A percentile compares a stretch with the other conserved stretches of the same genome.
These are phyloP conservation scores for Scheffersomyces insectosa DNA, from an alignment of 1,139 yeast species.

Conservation along the genomic window DNA sequence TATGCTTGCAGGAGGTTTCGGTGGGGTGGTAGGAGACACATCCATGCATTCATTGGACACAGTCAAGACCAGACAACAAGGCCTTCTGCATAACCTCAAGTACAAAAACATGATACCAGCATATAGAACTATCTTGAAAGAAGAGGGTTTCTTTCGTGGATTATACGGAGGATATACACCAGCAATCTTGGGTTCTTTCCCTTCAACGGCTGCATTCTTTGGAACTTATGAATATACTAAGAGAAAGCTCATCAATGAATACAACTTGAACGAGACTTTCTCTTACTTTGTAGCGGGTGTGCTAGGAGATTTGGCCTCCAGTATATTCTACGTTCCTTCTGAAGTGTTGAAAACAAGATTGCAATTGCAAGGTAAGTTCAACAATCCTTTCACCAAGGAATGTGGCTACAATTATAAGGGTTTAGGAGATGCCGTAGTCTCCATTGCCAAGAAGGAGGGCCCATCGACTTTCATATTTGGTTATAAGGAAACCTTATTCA, in stretches of 20 bases:
- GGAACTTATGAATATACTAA: constrained; percentile 86
- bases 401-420: constrained; percentile 83
- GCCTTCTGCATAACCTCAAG: constrained; percentile 68
- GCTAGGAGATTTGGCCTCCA: constrained; percentile 85
- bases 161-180: constrained; percentile 91
- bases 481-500: constrained; percentile 84
- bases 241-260: constrained; percentile 63
- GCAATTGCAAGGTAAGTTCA: constrained; percentile 85
- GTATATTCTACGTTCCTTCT: constrained; percentile 93
- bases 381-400: constrained; percentile 74
- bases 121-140: constrained; percentile 64
- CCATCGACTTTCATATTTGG: constrained; percentile 78
- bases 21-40: constrained; percentile 92
- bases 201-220: constrained; percentile 90
- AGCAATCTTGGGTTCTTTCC: constrained; percentile 87
- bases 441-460: constrained; percentile 73
- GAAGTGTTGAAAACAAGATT: constrained; percentile 93
- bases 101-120: constrained; percentile 72
- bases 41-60: constrained; percentile 95
- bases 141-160: constrained; percentile 86
- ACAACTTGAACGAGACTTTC: constrained; percentile 72
- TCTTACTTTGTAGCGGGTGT: constrained; percentile 86
- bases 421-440: constrained; percentile 62
- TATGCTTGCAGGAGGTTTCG: constrained; percentile 88
- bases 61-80: constrained; percentile 95